Conservation (phyloP, 495 filamentous ascomycete species). For the Hypoxylon cercidicola region DNA sequence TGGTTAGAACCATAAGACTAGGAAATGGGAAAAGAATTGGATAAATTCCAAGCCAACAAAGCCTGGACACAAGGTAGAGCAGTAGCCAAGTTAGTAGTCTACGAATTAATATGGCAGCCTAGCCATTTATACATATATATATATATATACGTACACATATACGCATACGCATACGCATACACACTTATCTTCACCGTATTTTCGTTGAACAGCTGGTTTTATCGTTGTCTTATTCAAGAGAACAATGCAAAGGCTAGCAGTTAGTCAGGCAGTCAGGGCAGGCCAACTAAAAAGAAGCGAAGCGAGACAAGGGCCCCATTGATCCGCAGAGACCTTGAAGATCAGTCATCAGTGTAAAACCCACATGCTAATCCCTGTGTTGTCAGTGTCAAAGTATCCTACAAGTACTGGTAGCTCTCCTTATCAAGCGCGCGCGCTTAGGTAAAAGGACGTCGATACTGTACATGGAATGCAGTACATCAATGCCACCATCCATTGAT, state of each 20-base stretch:
- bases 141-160: too few relatives aligned
- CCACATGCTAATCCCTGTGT: slow-evolving; percentile 3
- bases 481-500: background rate
- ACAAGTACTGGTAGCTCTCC: background rate
- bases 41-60: too few relatives aligned
- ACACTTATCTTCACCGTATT: too few relatives aligned
- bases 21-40: too few relatives aligned
- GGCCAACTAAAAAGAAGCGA: background rate
- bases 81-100: too few relatives aligned
- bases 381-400: background rate
- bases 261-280: background rate
- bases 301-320: slow-evolving; percentile 4
- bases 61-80: too few relatives aligned
- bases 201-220: too few relatives aligned
- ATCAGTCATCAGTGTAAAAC: background rate
- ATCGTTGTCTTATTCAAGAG: too few relatives aligned
- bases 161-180: too few relatives aligned
- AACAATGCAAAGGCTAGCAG: background rate
- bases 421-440: background rate
- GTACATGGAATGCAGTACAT: background rate
- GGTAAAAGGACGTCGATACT: slow-evolving; percentile 1
- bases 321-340: slow-evolving; percentile 1
- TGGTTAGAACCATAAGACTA: too few relatives aligned
- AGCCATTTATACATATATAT: too few relatives aligned
- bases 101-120: too few relatives aligned